Conservation (phyloP, 2,329 filamentous ascomycete genomes). For the Leptographium wingfieldii region DNA sequence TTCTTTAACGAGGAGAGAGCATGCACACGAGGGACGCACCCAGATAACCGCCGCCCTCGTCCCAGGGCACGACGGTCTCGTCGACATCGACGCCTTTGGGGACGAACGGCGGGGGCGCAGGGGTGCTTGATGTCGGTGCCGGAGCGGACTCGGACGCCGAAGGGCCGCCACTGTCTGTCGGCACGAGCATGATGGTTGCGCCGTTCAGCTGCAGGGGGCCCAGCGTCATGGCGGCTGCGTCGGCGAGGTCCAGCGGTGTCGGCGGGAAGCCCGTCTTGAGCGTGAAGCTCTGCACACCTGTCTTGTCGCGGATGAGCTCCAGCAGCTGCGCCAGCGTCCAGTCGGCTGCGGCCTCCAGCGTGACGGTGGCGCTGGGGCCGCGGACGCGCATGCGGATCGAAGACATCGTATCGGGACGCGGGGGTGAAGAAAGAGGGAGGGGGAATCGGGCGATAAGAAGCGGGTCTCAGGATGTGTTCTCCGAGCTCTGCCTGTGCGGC, state of each 20-base stretch:
- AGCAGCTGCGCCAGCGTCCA: slow-evolving; percentile 53
- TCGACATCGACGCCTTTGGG: slow-evolving; percentile 25
- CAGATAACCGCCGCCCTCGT: slow-evolving; percentile 36
- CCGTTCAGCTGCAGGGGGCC: slow-evolving; percentile 31
- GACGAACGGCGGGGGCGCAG: slow-evolving; percentile 15
- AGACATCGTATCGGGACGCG: slow-evolving; percentile 2
- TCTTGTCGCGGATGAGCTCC: slow-evolving; percentile 47
- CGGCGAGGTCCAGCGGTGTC: slow-evolving; percentile 50
- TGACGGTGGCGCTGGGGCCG: slow-evolving; percentile 59
- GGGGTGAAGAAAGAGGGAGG: not conserved
- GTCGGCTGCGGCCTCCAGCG: slow-evolving; percentile 53
- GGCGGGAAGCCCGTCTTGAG: slow-evolving; percentile 81
- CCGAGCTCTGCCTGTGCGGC: too few species aligned
- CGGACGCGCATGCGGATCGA: slow-evolving; percentile 59
- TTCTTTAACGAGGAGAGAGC: too few species aligned
- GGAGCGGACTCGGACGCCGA: not conserved
- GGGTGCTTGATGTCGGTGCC: slow-evolving; percentile 2
- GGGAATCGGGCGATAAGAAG: not conserved
- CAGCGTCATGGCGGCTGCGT: slow-evolving; percentile 28
- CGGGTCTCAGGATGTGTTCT: not conserved
- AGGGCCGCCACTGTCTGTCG: slow-evolving; percentile 13
- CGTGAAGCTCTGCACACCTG: slow-evolving; percentile 53
- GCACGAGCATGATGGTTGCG: slow-evolving; percentile 38
- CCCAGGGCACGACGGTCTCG: slow-evolving; percentile 35
- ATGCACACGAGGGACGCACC: slow-evolving; percentile 14